Base-by-base conservation (phyloP, 495 filamentous ascomycete species). In the Paragyromitra xinjiangensis region DNA sequence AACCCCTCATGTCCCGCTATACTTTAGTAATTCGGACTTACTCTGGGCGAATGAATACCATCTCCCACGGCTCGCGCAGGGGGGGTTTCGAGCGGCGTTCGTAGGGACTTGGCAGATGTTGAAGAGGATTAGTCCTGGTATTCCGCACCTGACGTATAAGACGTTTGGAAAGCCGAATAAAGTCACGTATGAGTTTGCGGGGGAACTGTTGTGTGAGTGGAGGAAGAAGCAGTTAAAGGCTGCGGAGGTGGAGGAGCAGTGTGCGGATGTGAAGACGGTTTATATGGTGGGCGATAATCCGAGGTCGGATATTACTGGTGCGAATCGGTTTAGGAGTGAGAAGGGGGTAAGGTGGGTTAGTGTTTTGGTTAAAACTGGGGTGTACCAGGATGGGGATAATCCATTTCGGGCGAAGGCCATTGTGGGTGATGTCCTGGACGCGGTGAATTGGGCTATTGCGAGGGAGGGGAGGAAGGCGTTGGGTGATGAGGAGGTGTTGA, bases 201-300 rank as follows among this genome's bases (percentile, higher is more conserved):
- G 98, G 85, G 83, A 86, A 24, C 87, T 91, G 70, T 83, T 99
- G 37, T 69, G n/a, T 0, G 6, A 37, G 9, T 80, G 70, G 77
- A 48, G 66, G 48, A 82, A 86, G 64, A 84, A 84, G 42, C 90
- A 94, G 76, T 87, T 93, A 14, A 82, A 83, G 29, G 77, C 84
- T 16, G 78, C 87, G 40, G 75, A 88, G 3, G 83, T 86, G 71
- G 81, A 82, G 29, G 63, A 44, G 51, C 73, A 78, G 3, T 51
- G 56, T 16, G 81, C 80, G 16, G 75, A 83, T 45, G 73, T 65
- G 37, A 81, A 85, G 79, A 88, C 86, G 14, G 92, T 99, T 5
- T 98, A 96, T 80, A 98, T 98, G 95, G 87, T 99, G n/a, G 95
- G 95, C 0, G 95, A 99, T 79, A 99, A 98, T 78, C 95, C 95